A percentile compares a stretch with the other conserved stretches of the same genome.
Evolutionary conservation across 768 basidiomycete species (phyloP).

Genomic region (Psilocybe sp.): DNA sequence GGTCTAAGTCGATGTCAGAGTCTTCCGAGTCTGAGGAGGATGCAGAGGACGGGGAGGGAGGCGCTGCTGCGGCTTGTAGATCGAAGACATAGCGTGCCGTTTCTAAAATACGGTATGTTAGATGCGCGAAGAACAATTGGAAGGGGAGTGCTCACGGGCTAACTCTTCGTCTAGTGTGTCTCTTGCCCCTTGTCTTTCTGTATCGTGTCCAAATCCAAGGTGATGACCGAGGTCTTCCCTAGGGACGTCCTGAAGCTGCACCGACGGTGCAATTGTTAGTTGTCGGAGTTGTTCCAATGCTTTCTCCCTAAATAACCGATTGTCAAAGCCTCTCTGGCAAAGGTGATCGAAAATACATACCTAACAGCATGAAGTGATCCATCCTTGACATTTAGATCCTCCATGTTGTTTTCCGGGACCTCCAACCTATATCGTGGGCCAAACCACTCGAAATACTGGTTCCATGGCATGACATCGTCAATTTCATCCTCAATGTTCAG

Average conservation of each 20-base stretch:
- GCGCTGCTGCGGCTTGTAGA: constrained; percentile 39
- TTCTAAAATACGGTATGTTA: constrained; percentile 36
- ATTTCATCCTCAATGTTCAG: constrained; percentile 79
- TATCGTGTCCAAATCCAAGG: constrained; percentile 52
- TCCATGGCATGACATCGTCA: constrained; percentile 79
- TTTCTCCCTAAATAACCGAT: constrained; percentile 20
- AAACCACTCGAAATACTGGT: constrained; percentile 95
- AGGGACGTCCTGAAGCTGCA: constrained; percentile 83
- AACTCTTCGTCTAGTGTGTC: constrained; percentile 68
- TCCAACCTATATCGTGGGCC: constrained; percentile 93
- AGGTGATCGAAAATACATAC: constrained; percentile 35
- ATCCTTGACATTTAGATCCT: constrained; percentile 84
- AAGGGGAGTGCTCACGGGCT: constrained; percentile 50
- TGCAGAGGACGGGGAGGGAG: constrained; percentile 12
- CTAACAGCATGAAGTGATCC: constrained; percentile 77
- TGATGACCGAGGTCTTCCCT: constrained; percentile 62
- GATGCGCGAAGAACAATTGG: background rate
- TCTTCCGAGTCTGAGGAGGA: constrained; percentile 46
- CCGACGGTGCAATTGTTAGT: constrained; percentile 70
- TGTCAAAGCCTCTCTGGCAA: background rate
- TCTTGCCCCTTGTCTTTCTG: constrained; percentile 27
- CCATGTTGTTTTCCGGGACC: constrained; percentile 90
- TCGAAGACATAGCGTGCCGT: constrained; percentile 65
- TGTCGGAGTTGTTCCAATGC: constrained; percentile 45
- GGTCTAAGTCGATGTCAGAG: constrained; percentile 40